Evolutionary conservation across 305 asterid genomes (phyloP).

Genomic region (Solanum hybrid): DNA sequence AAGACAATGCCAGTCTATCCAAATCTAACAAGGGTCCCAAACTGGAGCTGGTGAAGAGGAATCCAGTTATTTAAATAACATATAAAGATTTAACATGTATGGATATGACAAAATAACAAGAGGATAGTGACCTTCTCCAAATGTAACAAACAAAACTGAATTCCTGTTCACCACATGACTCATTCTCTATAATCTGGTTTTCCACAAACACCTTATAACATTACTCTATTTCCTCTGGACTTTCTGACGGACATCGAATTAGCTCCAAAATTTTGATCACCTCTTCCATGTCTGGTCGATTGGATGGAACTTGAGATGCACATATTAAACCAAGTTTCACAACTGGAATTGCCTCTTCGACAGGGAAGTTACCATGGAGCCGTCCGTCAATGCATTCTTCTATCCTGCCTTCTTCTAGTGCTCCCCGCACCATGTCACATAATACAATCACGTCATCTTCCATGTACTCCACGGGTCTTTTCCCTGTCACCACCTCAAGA

Average conservation of each 20-base stretch:
- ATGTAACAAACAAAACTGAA: conserved; percentile 24
- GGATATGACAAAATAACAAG: background rate
- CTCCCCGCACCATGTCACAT: conserved; percentile 69
- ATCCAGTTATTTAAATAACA: conserved; percentile 28
- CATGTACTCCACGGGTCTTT: conserved; percentile 77
- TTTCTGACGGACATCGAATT: conserved; percentile 44
- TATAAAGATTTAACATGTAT: conserved; percentile 1
- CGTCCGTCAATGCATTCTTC: conserved; percentile 58
- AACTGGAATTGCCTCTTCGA: conserved; percentile 67
- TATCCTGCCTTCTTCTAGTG: conserved; percentile 53
- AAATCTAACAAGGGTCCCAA: conserved; percentile 1
- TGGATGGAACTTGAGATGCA: conserved; percentile 85
- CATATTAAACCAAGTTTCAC: conserved; percentile 72
- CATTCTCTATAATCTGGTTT: background rate
- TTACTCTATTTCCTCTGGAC: conserved; percentile 40
- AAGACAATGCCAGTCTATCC: background rate
- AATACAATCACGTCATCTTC: conserved; percentile 79
- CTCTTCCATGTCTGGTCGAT: conserved; percentile 81
- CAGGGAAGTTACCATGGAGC: conserved; percentile 41
- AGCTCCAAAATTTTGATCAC: conserved; percentile 70
- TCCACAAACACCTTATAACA: background rate
- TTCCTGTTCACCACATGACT: conserved; percentile 30
- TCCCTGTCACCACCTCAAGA: conserved; percentile 69
- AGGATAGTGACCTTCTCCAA: conserved; percentile 3
- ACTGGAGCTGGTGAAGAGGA: conserved; percentile 24